A percentile compares a stretch with the other conserved stretches of the same genome.
Conservation (phyloP, 148 eudicot genomes). For the Mesembryanthemum crystallinum region DNA sequence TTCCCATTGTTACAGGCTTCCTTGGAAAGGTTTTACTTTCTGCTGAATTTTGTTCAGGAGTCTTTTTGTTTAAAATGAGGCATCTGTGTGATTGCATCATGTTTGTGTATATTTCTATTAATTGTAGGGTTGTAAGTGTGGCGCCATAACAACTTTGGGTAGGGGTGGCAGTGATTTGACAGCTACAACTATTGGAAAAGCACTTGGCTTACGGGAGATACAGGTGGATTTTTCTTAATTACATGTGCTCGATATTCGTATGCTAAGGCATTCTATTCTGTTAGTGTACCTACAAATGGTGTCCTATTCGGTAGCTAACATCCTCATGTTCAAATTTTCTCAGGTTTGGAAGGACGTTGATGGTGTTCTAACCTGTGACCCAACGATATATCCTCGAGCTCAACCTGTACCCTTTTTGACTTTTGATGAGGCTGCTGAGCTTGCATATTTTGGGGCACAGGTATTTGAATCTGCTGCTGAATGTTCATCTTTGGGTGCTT, state of each 20-base stretch:
- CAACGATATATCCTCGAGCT: slow-evolving; percentile 72
- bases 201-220: slow-evolving; percentile 85
- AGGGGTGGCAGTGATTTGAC: slow-evolving; percentile 99
- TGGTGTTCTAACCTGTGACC: slow-evolving; percentile 97
- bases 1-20: slow-evolving; percentile 90
- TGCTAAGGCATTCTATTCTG: background rate
- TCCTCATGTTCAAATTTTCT: background rate
- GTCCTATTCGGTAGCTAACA: background rate
- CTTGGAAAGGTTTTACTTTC: slow-evolving; percentile 76
- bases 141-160: slow-evolving; percentile 97
- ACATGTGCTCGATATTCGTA: background rate
- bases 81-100: background rate
- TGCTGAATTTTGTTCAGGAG: background rate
- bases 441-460: slow-evolving; percentile 99
- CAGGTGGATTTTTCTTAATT: slow-evolving; percentile 48
- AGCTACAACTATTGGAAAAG: slow-evolving; percentile 96
- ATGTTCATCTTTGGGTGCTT: background rate
- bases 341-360: slow-evolving; percentile 99
- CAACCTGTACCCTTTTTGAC: slow-evolving; percentile 86
- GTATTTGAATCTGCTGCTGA: slow-evolving; percentile 32
- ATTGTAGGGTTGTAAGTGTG: slow-evolving; percentile 74
- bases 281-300: background rate
- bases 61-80: background rate
- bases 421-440: slow-evolving; percentile 98
- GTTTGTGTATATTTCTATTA: slow-evolving; percentile 1